These are phyloP conservation scores for Amanita muscaria DNA, from an alignment of 768 basidiomycete species.

Conservation along the genomic window DNA sequence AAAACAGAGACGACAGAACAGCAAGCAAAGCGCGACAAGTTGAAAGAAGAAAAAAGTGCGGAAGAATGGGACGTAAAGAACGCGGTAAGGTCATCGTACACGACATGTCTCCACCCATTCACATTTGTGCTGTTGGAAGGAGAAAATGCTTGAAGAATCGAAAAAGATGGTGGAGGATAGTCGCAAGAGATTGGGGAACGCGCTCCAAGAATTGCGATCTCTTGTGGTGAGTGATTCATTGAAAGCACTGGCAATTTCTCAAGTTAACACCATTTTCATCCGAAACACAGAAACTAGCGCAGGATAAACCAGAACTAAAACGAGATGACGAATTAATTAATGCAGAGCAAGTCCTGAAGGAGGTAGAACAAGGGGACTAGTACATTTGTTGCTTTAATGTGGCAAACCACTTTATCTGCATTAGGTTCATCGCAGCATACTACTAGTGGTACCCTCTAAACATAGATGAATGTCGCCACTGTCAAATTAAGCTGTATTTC, in stretches of 20 bases:
- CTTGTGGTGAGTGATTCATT: slow-evolving; percentile 57
- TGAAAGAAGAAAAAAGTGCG: slow-evolving; percentile 47
- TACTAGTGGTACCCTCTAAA: not conserved
- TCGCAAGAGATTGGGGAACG: slow-evolving; percentile 48
- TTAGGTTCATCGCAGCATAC: too few relatives aligned
- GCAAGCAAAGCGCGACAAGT: slow-evolving; percentile 50
- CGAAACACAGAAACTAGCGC: too few relatives aligned
- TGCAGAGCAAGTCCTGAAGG: slow-evolving; percentile 49
- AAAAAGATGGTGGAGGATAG: slow-evolving; percentile 74
- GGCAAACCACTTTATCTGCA: too few relatives aligned
- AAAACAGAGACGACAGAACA: slow-evolving; percentile 54
- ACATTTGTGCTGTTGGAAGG: slow-evolving; percentile 30
- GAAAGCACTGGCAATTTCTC: too few relatives aligned
- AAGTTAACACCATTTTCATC: too few relatives aligned
- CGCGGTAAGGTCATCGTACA: slow-evolving; percentile 40
- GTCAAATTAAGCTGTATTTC: slow-evolving; percentile 14
- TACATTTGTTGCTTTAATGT: too few relatives aligned
- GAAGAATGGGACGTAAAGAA: slow-evolving; percentile 77
- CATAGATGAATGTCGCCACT: not conserved
- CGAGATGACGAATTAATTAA: slow-evolving; percentile 38
- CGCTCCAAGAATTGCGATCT: slow-evolving; percentile 52
- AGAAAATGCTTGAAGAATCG: slow-evolving; percentile 64
- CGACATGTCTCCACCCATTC: not conserved
- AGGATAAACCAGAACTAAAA: slow-evolving; percentile 31
- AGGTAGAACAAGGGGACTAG: slow-evolving; percentile 15